These are phyloP conservation scores for Scorias spongiosa DNA, from an alignment of 2,329 filamentous ascomycete genomes.

Conservation along the genomic window DNA sequence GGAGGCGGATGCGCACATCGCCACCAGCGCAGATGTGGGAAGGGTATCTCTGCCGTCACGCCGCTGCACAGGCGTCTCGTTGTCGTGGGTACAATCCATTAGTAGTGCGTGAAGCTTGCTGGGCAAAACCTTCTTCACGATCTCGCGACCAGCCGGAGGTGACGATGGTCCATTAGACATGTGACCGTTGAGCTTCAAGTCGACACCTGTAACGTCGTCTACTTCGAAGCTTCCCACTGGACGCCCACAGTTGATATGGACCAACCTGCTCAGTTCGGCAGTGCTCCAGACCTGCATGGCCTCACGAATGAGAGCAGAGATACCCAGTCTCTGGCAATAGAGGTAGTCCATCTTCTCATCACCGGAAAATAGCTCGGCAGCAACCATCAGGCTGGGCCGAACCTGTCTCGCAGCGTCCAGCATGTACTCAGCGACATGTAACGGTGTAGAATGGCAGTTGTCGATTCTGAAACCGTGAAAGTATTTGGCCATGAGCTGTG, in stretches of 20 bases:
- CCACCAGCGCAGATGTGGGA: constrained; percentile 82
- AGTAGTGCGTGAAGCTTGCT: constrained; percentile 84
- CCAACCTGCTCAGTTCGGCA: constrained; percentile 75
- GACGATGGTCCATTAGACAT: constrained; percentile 14
- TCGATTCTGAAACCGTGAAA: constrained; percentile 94
- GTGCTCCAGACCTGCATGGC: constrained; percentile 99
- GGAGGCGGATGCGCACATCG: constrained; percentile 87
- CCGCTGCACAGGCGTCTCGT: constrained; percentile 90
- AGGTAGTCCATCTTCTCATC: constrained; percentile 93
- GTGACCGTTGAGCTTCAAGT: constrained; percentile 22
- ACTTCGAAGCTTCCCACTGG: constrained; percentile 95
- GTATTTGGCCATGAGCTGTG: constrained; percentile 79
- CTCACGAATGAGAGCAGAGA: constrained; percentile 85
- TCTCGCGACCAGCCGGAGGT: constrained; percentile 36
- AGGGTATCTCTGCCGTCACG: constrained; percentile 86
- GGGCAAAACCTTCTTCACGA: constrained; percentile 69
- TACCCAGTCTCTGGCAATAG: constrained; percentile 82
- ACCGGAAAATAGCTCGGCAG: constrained; percentile 89
- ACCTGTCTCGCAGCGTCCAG: constrained; percentile 84
- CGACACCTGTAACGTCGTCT: constrained; percentile 61
- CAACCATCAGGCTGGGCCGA: constrained; percentile 76
- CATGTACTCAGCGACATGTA: constrained; percentile 88
- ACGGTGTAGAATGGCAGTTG: constrained; percentile 91
- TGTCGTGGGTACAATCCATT: constrained; percentile 99
- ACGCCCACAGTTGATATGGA: constrained; percentile 82